phyloP scores from a whole-genome alignment of 2,329 filamentous ascomycete species.

The Phaeosphaeria sp. region DNA sequence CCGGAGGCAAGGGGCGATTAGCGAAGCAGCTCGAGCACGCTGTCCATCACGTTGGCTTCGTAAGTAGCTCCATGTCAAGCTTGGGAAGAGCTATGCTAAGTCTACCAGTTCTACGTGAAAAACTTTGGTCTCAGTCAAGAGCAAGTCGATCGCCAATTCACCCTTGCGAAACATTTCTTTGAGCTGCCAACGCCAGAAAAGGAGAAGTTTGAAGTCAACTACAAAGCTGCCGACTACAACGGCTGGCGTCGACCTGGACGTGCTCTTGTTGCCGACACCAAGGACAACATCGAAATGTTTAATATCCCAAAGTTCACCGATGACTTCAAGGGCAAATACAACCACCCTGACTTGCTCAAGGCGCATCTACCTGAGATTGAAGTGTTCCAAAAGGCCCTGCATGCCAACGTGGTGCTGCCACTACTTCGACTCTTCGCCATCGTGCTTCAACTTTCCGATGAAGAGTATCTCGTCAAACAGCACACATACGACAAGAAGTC shows the following conservation, averaged over 20 bases:
- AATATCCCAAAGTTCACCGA: constrained; percentile 67
- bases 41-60: constrained; percentile 55
- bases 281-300: constrained; percentile 66
- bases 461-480: constrained; percentile 62
- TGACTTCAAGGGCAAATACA: constrained; percentile 58
- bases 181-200: constrained; percentile 64
- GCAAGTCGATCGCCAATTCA: constrained; percentile 66
- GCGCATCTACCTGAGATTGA: constrained; percentile 58
- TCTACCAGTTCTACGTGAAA: constrained; percentile 65
- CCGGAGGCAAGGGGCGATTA: constrained; percentile 61
- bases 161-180: constrained; percentile 66
- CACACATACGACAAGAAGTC: constrained; percentile 65
- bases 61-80: constrained; percentile 13
- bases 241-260: constrained; percentile 46
- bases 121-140: constrained; percentile 67
- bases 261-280: constrained; percentile 45
- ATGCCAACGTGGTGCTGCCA: constrained; percentile 63
- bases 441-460: constrained; percentile 65
- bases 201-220: constrained; percentile 56
- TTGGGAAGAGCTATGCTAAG: not conserved
- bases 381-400: constrained; percentile 56
- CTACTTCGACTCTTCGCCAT: constrained; percentile 67
- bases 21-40: constrained; percentile 63
- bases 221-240: constrained; percentile 62
- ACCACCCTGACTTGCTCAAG: constrained; percentile 52